Base-by-base conservation (phyloP, 163 green algal species). In the Volvox carteri region DNA sequence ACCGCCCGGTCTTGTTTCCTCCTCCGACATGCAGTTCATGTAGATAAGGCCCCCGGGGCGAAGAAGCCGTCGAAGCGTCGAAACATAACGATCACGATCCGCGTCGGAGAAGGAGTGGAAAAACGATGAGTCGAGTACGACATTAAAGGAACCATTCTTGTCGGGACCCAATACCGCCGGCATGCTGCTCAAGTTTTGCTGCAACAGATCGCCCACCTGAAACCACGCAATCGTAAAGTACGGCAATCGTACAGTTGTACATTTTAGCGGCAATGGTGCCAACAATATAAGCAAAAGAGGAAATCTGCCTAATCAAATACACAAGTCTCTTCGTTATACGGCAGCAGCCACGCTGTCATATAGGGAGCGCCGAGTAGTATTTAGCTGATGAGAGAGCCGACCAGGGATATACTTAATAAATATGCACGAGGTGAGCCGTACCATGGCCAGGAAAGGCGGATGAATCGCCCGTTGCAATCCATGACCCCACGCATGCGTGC, bases 21-120 rank as follows among this genome's bases (percentile, higher is more conserved):
- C 68, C 83, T 88, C 83, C 14, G 44, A 73, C 83, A 88, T 81
- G 68, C 48, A 73, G 68, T 73, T 81, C 48, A 88, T 58, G 52
- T 74, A 81, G 18, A 88, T 23, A 7, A 60, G 5, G 23, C 81
- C 81, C 1, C 83, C 67, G 12, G 83, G 83, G 9, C 50, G 35
- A 4, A 81, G 37, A 67, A 88, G 67, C 48, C 68, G 67, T 4
- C 19, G 48, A 67, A 88, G 83, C 30, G 35, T 81, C 16, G 83
- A 11, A 0, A 62, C 68, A 50, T 88, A 88, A 9, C 25, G 67
- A 23, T 62, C 37, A 8, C 83, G 68, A 6, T 81, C 48, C 1
- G 0, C 4, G 68, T 88, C 68, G 28, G 25, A 62, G 30, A 86
- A 46, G 81, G 33, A 42, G 46, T 87, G 81, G 35, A 87, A 87